These are phyloP conservation scores for Wickerhamomyces queroliae DNA, from an alignment of 805 yeast species.

Conservation along the genomic window DNA sequence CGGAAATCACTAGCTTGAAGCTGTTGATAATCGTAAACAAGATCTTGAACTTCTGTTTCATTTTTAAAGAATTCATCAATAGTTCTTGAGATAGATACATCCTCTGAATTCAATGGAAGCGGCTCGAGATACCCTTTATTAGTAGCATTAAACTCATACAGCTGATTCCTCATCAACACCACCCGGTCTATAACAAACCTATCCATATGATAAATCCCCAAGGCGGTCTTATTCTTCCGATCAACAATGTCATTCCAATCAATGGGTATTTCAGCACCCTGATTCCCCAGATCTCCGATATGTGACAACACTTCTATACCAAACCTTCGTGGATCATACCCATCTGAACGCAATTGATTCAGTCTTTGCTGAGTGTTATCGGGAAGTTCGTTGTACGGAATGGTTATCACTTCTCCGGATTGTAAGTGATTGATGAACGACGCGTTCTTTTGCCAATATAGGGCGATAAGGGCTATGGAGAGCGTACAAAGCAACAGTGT, in stretches of 20 bases:
- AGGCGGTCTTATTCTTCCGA: slow-evolving; percentile 11
- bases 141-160: slow-evolving; percentile 2
- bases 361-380: neutral
- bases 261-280: slow-evolving; percentile 5
- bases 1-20: slow-evolving; percentile 12
- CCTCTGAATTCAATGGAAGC: neutral
- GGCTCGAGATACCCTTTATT: slow-evolving; percentile 1
- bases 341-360: neutral
- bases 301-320: slow-evolving; percentile 4
- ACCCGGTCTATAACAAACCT: slow-evolving; percentile 7
- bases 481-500: too few relatives aligned
- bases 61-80: slow-evolving; percentile 2
- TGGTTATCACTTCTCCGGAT: slow-evolving; percentile 1
- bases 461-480: too few relatives aligned
- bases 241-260: slow-evolving; percentile 13
- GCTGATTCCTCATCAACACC: slow-evolving; percentile 11
- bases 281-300: neutral
- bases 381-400: neutral
- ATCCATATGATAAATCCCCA: slow-evolving; percentile 11
- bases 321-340: slow-evolving; percentile 9
- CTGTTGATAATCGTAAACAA: slow-evolving; percentile 3
- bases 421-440: too few relatives aligned
- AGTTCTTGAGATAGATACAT: slow-evolving; percentile 1
- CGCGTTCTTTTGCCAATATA: too few relatives aligned
- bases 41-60: neutral